Conservation (phyloP, 2,329 filamentous ascomycete genomes). For the Aureobasidium sp. region DNA sequence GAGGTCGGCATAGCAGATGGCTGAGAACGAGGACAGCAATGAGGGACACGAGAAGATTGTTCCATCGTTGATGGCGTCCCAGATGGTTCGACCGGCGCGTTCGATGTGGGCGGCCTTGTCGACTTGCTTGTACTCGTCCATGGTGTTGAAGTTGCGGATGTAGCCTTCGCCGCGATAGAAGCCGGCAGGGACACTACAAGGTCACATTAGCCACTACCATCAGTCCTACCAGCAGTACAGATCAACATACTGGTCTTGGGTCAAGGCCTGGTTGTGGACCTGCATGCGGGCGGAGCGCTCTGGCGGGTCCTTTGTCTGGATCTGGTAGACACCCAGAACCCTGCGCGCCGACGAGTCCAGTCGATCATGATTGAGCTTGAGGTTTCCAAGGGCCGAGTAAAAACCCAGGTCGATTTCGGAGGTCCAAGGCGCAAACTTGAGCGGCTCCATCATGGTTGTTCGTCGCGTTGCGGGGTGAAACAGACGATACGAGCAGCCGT, state of each 20-base stretch:
- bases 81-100: slow-evolving; percentile 74
- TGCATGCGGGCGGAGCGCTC: slow-evolving; percentile 82
- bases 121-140: slow-evolving; percentile 81
- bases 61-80: slow-evolving; percentile 94
- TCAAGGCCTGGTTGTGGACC: slow-evolving; percentile 78
- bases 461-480: slow-evolving; percentile 12
- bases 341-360: slow-evolving; percentile 87
- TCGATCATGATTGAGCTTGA: slow-evolving; percentile 95
- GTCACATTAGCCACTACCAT: not conserved
- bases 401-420: slow-evolving; percentile 95
- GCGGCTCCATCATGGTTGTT: slow-evolving; percentile 29
- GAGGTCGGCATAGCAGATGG: slow-evolving; percentile 87
- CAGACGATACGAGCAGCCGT: not conserved
- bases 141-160: slow-evolving; percentile 92
- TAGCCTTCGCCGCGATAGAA: slow-evolving; percentile 81
- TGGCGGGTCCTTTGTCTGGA: slow-evolving; percentile 61
- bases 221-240: too few relatives aligned
- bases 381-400: slow-evolving; percentile 82
- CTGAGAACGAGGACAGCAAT: slow-evolving; percentile 76
- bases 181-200: slow-evolving; percentile 54
- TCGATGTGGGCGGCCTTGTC: slow-evolving; percentile 74
- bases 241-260: slow-evolving; percentile 63
- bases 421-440: slow-evolving; percentile 80
- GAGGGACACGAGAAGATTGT: slow-evolving; percentile 94
- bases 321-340: slow-evolving; percentile 81